These are phyloP conservation scores for Exophiala calicioides DNA, from an alignment of 2,329 filamentous ascomycete genomes.

Conservation along the genomic window DNA sequence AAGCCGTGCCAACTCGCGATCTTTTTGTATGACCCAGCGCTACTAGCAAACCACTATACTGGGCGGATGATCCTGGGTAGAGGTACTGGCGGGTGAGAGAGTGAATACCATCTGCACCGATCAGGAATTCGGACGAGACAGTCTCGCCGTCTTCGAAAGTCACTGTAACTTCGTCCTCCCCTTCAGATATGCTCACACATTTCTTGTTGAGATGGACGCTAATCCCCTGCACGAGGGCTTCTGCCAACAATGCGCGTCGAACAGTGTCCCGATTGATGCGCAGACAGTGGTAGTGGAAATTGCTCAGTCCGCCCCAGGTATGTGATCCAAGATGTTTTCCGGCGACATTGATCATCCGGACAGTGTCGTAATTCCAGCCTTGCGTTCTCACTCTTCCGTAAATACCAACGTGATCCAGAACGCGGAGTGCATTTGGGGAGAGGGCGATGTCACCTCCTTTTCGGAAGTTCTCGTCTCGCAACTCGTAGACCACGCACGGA, in stretches of 20 bases:
- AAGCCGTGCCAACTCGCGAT: not conserved
- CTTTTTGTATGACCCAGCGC: conserved; percentile 1
- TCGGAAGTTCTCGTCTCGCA: conserved; percentile 45
- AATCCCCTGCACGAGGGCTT: not conserved
- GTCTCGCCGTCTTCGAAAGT: conserved; percentile 23
- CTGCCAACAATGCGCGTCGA: not conserved
- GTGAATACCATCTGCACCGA: conserved; percentile 30
- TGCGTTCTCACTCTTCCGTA: conserved; percentile 47
- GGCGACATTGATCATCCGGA: conserved; percentile 48
- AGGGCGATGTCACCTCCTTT: conserved; percentile 59
- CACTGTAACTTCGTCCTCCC: conserved; percentile 1
- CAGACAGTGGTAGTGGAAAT: conserved; percentile 30
- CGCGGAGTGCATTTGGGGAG: conserved; percentile 57
- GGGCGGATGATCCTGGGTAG: not conserved
- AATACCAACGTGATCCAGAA: conserved; percentile 53
- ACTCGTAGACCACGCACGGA: conserved; percentile 53
- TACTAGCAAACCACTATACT: conserved; percentile 6
- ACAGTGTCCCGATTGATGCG: conserved; percentile 9
- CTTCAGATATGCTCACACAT: not conserved
- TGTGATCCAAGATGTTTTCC: conserved; percentile 1
- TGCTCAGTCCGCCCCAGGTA: conserved; percentile 32
- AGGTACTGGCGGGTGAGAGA: conserved; percentile 8
- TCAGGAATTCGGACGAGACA: conserved; percentile 20
- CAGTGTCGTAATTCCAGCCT: conserved; percentile 52
- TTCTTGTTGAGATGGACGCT: conserved; percentile 2